These are phyloP conservation scores for Cystoisospora suis DNA, from an alignment of 169 alveolate species.

Conservation along the genomic window DNA sequence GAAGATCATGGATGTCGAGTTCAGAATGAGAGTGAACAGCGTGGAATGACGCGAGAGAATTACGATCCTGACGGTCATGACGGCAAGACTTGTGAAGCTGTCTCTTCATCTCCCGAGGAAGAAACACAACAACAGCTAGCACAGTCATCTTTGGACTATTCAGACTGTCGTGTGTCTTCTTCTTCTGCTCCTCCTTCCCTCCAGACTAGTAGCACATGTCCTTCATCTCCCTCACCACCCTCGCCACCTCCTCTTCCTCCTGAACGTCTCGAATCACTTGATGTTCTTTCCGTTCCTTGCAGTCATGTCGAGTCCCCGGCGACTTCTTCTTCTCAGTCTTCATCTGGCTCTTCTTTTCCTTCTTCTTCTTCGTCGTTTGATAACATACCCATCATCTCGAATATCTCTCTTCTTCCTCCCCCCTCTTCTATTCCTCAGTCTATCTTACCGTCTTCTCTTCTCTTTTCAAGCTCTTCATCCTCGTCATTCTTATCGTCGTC, in stretches of 20 bases:
- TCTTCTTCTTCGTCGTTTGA: neutral
- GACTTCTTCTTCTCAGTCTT: neutral
- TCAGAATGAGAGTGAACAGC: no score
- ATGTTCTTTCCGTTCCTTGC: neutral
- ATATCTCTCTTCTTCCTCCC: neutral
- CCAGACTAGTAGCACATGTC: neutral
- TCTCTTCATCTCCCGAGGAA: no score
- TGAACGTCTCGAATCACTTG: no score
- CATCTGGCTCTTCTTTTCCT: neutral
- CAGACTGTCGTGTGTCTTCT: neutral
- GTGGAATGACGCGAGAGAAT: no score
- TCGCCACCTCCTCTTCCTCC: neutral
- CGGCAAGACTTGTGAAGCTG: no score
- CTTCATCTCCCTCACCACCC: neutral
- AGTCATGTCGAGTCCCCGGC: neutral
- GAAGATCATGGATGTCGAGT: no score
- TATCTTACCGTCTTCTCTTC: neutral
- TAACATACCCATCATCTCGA: neutral
- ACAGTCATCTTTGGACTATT: neutral
- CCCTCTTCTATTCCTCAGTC: neutral
- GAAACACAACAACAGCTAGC: no score
- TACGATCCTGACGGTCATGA: no score
- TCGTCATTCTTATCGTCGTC: neutral
- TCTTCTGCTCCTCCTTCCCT: neutral
- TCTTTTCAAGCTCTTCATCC: neutral